Evolutionary conservation across 2,329 filamentous ascomycete genomes (phyloP).

Genomic region (Aspergillus texensis): DNA sequence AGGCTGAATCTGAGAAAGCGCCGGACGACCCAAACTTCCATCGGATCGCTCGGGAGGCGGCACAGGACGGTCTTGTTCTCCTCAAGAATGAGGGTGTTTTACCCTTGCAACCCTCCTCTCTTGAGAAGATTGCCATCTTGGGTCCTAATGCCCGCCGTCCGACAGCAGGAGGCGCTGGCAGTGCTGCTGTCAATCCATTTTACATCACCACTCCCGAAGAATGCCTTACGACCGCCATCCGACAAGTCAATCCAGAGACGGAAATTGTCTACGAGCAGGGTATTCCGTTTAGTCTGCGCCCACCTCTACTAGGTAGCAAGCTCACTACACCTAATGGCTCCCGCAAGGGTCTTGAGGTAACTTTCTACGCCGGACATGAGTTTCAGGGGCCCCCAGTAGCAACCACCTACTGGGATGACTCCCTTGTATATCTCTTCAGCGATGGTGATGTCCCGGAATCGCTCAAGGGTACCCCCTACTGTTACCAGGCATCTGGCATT

Average conservation of each 20-base stretch:
- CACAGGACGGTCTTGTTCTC: constrained; percentile 1
- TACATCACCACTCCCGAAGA: constrained; percentile 8
- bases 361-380: not conserved
- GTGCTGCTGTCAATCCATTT: constrained; percentile 11
- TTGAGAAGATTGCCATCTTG: constrained; percentile 7
- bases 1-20: not conserved
- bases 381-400: not conserved
- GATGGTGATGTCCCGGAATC: constrained; percentile 6
- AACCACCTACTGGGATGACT: constrained; percentile 7
- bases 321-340: not conserved
- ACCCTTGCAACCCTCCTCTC: not conserved
- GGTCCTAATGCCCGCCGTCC: constrained; percentile 9
- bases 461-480: not conserved
- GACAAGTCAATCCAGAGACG: not conserved
- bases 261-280: not conserved
- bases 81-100: constrained; percentile 10
- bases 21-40: not conserved
- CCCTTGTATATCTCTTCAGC: constrained; percentile 7
- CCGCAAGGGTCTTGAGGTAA: not conserved
- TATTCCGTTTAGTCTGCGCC: not conserved
- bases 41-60: not conserved
- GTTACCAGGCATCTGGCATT: constrained; percentile 5
- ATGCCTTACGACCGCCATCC: not conserved
- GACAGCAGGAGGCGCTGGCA: constrained; percentile 9
- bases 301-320: not conserved